Evolutionary conservation across 164 flowering plant species (phyloP).

Genomic region (Vitis labrusca): DNA sequence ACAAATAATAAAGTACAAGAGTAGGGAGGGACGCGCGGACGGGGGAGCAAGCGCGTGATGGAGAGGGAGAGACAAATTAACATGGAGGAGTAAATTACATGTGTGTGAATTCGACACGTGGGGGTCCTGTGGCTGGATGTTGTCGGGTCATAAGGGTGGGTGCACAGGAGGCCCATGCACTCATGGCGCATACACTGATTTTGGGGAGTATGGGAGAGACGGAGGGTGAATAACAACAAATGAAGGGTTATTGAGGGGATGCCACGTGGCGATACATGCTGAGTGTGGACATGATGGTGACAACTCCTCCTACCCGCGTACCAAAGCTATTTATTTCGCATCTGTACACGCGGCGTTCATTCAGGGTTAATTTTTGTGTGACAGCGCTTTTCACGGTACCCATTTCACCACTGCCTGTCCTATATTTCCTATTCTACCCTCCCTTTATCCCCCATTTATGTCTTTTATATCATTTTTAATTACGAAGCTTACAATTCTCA

Average conservation of each 20-base stretch:
- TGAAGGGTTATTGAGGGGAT: not conserved
- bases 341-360: conserved; percentile 12
- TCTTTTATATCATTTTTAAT: too few species aligned
- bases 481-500: too few species aligned
- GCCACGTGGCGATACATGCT: conserved; percentile 18
- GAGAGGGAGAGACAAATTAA: conserved; percentile 11
- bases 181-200: not conserved
- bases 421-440: too few species aligned
- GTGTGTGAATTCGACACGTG: conserved; percentile 5
- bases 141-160: conserved; percentile 14
- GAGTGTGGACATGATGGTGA: conserved; percentile 6
- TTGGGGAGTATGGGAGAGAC: not conserved
- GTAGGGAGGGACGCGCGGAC: not conserved
- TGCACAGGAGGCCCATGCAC: conserved; percentile 33
- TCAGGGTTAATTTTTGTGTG: not conserved
- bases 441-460: too few species aligned
- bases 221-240: too few species aligned
- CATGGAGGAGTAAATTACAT: conserved; percentile 8
- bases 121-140: conserved; percentile 11
- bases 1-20: too few species aligned
- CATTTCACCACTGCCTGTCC: too few species aligned
- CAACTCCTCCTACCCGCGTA: conserved; percentile 13
- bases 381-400: too few species aligned
- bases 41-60: not conserved
- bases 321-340: conserved; percentile 5